These are phyloP conservation scores for Lanmaoa rubissima DNA, from an alignment of 768 basidiomycete species.

Conservation along the genomic window DNA sequence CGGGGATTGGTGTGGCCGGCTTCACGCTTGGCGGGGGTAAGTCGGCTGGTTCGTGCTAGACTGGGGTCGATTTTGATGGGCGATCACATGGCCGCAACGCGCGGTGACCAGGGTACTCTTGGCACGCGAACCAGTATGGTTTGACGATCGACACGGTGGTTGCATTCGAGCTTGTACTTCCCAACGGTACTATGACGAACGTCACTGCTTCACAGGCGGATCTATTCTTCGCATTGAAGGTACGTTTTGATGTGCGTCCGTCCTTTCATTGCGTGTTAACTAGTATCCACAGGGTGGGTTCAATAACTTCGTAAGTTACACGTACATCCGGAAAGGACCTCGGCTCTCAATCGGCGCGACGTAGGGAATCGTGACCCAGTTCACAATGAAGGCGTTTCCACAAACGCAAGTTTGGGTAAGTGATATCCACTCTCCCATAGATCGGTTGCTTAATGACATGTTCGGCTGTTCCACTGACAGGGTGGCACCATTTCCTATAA, in stretches of 20 bases:
- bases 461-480: constrained; percentile 28
- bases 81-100: constrained; percentile 4
- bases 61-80: constrained; percentile 1
- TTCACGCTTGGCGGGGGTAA: constrained; percentile 58
- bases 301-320: constrained; percentile 53
- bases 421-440: not conserved
- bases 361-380: constrained; percentile 58
- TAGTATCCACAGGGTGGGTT: constrained; percentile 48
- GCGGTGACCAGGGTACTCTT: constrained; percentile 53
- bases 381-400: constrained; percentile 48
- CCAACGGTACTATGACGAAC: constrained; percentile 44
- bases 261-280: not conserved
- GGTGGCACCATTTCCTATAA: constrained; percentile 45
- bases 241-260: constrained; percentile 17
- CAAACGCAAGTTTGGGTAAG: constrained; percentile 28
- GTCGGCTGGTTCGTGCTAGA: not conserved
- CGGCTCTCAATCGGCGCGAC: constrained; percentile 34
- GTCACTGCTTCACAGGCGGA: constrained; percentile 39
- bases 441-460: constrained; percentile 1
- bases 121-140: constrained; percentile 60
- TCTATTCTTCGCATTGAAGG: constrained; percentile 46
- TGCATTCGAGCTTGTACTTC: constrained; percentile 59
- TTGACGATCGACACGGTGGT: constrained; percentile 53
- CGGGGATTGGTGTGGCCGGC: constrained; percentile 59
- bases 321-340: not conserved